Conservation (phyloP, 257 asterid genomes). For the Lantana camara region DNA sequence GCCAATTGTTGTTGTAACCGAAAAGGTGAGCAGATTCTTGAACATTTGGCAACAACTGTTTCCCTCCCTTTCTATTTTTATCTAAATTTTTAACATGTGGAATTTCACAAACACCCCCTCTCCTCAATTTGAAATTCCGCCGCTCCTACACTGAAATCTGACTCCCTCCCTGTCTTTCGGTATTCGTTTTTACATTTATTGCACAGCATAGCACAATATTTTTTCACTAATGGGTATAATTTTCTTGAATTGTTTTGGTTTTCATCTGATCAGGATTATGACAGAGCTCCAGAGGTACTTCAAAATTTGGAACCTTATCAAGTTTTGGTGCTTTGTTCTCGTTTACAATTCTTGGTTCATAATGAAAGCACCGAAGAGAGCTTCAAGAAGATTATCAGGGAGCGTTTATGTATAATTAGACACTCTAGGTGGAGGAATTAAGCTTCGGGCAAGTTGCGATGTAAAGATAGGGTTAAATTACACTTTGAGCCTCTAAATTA, state of each 20-base stretch:
- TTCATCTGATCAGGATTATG: constrained; percentile 63
- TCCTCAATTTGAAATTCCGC: too few species aligned
- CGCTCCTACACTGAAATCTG: too few species aligned
- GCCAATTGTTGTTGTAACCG: constrained; percentile 77
- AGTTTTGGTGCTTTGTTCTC: constrained; percentile 71
- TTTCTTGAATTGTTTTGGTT: background rate
- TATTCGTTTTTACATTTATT: constrained; percentile 11
- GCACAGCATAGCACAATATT: background rate
- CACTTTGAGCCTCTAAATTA: too few species aligned
- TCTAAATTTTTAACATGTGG: too few species aligned
- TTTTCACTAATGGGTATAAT: background rate
- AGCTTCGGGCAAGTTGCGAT: too few species aligned
- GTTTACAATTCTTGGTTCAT: constrained; percentile 53
- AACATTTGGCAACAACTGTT: background rate
- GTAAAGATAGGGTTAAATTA: too few species aligned
- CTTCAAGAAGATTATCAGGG: constrained; percentile 51
- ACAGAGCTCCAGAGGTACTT: constrained; percentile 70
- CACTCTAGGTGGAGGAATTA: too few species aligned
- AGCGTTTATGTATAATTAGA: too few species aligned
- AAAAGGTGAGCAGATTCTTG: constrained; percentile 60
- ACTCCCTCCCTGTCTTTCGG: too few species aligned
- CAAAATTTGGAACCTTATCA: constrained; percentile 47
- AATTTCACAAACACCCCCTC: too few species aligned
- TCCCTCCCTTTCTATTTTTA: background rate
- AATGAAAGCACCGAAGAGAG: constrained; percentile 52